Evolutionary conservation across 768 basidiomycete genomes (phyloP).

Genomic region (Artomyces pyxidatus): DNA sequence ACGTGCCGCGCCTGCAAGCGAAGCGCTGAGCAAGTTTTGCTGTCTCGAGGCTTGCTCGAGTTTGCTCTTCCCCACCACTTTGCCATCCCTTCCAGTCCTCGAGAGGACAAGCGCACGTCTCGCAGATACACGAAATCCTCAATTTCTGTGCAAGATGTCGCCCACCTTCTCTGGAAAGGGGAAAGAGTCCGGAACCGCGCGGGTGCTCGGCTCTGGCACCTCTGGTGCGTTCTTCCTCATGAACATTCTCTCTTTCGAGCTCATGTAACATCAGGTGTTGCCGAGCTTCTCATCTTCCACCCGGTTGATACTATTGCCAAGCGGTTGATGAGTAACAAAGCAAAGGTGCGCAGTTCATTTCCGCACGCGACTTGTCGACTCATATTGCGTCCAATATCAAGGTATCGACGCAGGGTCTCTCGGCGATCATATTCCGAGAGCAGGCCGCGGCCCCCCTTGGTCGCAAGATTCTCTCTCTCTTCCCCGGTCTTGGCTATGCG

Average conservation of each 20-base stretch:
- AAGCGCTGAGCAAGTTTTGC: too few relatives aligned
- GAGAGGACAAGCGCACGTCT: too few relatives aligned
- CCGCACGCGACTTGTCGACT: neutral
- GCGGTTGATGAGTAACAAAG: conserved; percentile 96
- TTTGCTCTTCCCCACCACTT: too few relatives aligned
- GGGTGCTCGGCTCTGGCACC: conserved; percentile 85
- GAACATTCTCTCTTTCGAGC: neutral
- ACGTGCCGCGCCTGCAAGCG: too few relatives aligned
- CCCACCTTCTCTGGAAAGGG: conserved; percentile 37
- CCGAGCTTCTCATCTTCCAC: conserved; percentile 92
- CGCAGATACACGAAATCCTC: too few relatives aligned
- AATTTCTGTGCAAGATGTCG: conserved; percentile 35
- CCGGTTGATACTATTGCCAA: conserved; percentile 98
- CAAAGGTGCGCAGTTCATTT: conserved; percentile 40
- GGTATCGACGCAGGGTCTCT: conserved; percentile 58
- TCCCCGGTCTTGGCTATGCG: conserved; percentile 96
- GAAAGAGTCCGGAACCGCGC: conserved; percentile 84
- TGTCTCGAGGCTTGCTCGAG: too few relatives aligned
- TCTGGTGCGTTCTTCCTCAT: conserved; percentile 52
- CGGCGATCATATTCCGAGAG: conserved; percentile 82
- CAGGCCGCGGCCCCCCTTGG: conserved; percentile 59
- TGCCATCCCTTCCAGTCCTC: too few relatives aligned
- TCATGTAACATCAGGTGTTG: conserved; percentile 53
- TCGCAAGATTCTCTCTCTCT: conserved; percentile 80
- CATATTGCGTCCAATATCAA: conserved; percentile 19